Evolutionary conservation across 768 basidiomycete species (phyloP).

Genomic region (Steccherinum ochraceum): DNA sequence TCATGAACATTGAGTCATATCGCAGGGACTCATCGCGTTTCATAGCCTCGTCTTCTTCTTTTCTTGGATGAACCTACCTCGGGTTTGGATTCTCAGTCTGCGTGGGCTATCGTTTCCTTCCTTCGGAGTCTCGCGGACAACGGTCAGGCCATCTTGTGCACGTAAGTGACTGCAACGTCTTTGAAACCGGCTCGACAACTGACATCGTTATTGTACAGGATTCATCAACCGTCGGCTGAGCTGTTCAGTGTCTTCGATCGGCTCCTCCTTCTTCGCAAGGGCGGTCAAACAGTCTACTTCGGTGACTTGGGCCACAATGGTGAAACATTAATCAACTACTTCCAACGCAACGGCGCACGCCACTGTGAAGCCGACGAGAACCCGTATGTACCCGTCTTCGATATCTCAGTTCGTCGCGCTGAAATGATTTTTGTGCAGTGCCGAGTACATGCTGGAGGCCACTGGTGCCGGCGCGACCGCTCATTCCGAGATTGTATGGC

Average conservation of each 20-base stretch:
- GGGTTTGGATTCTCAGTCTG: conserved; percentile 81
- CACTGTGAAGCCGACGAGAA: conserved; percentile 64
- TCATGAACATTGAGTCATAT: not conserved
- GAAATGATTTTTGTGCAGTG: conserved; percentile 20
- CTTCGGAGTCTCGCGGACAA: conserved; percentile 68
- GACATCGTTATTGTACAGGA: conserved; percentile 8
- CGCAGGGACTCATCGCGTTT: not conserved
- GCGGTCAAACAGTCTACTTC: conserved; percentile 66
- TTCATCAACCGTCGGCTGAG: conserved; percentile 73
- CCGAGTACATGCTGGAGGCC: conserved; percentile 43
- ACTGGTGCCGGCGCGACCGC: conserved; percentile 54
- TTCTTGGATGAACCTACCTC: conserved; percentile 89
- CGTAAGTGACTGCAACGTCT: conserved; percentile 18
- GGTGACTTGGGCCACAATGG: conserved; percentile 65
- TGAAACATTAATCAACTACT: conserved; percentile 63
- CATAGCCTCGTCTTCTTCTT: conserved; percentile 66
- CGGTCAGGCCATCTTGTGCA: conserved; percentile 91
- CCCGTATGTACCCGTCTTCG: conserved; percentile 32
- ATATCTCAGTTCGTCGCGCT: not conserved
- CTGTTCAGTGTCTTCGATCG: conserved; percentile 82
- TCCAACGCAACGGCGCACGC: conserved; percentile 62
- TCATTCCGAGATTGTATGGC: conserved; percentile 40
- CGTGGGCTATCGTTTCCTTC: conserved; percentile 78
- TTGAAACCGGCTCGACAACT: not conserved
- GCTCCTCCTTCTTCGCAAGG: conserved; percentile 68